These are phyloP conservation scores for Angophora floribunda DNA, from an alignment of 345 rosid species.

Conservation along the genomic window DNA sequence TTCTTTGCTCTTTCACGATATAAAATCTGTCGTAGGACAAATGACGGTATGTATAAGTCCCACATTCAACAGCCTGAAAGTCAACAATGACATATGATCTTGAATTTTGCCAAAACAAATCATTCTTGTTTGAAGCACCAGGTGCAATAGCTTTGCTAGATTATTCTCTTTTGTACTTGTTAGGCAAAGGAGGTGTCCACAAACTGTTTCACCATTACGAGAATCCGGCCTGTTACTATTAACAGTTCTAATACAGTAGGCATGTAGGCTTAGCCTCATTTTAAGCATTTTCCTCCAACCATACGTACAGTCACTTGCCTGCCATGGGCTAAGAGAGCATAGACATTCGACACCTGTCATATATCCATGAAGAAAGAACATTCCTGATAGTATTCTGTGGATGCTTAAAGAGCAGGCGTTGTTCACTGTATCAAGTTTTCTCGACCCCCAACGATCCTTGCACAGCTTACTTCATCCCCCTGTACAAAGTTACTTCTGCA, in stretches of 20 bases:
- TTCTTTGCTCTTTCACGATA: background rate
- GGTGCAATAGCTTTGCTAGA: background rate
- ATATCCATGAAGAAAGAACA: background rate
- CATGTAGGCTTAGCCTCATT: no score
- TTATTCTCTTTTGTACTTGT: background rate
- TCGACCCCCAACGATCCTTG: background rate
- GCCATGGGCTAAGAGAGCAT: background rate
- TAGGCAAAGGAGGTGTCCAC: background rate
- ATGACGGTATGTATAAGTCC: background rate
- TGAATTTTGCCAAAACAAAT: background rate
- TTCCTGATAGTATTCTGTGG: background rate
- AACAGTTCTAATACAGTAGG: background rate
- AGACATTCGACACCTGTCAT: background rate
- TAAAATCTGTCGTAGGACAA: background rate
- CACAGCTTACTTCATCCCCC: background rate
- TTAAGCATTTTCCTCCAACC: no score
- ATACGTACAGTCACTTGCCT: background rate
- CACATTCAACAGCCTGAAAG: background rate
- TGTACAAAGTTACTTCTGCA: background rate
- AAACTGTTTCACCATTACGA: background rate
- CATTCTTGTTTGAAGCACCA: background rate
- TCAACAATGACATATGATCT: background rate
- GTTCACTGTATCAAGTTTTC: background rate
- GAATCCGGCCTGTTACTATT: background rate
- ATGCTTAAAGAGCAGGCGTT: background rate